Conservation (phyloP, 139 green algal genomes). For the Ulvella scutata region DNA sequence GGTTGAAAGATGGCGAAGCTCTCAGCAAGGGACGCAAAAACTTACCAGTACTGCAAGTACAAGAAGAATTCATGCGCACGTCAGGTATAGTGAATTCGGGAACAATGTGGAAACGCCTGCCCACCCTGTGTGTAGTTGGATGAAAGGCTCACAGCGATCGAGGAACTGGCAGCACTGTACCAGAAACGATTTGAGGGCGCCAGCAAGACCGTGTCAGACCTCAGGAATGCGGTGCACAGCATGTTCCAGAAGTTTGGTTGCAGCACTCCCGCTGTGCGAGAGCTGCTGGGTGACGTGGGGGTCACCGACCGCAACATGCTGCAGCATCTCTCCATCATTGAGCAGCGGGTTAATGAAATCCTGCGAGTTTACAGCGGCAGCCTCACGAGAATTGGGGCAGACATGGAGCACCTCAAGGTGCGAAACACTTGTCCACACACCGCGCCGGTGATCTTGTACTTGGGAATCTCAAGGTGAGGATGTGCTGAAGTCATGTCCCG, state of each 20-base stretch:
- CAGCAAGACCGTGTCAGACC: conserved; percentile 21
- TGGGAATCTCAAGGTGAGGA: too few relatives aligned
- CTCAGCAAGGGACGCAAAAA: too few relatives aligned
- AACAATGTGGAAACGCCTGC: too few relatives aligned
- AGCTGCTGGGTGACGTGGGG: conserved; percentile 41
- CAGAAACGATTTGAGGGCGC: conserved; percentile 26
- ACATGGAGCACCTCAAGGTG: background rate
- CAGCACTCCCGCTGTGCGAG: conserved; percentile 42
- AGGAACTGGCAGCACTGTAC: conserved; percentile 29
- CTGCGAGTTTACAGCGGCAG: conserved; percentile 15
- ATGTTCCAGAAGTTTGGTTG: conserved; percentile 62
- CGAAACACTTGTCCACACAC: too few relatives aligned
- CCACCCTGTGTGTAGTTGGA: background rate
- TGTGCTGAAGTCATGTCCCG: too few relatives aligned
- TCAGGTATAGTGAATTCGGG: too few relatives aligned
- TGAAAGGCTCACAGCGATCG: background rate
- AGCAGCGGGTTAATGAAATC: conserved; percentile 77
- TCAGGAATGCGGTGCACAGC: conserved; percentile 31
- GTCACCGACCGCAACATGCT: conserved; percentile 68
- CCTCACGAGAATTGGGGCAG: background rate
- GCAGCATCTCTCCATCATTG: conserved; percentile 73
- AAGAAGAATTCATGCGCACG: too few relatives aligned
- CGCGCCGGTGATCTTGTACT: too few relatives aligned
- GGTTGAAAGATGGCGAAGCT: too few relatives aligned
- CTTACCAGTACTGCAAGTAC: too few relatives aligned